Evolutionary conservation across 2,329 filamentous ascomycete genomes (phyloP), one percentile per base, ranked within the genome.

Genomic region (Lecanosticta acicola): DNA sequence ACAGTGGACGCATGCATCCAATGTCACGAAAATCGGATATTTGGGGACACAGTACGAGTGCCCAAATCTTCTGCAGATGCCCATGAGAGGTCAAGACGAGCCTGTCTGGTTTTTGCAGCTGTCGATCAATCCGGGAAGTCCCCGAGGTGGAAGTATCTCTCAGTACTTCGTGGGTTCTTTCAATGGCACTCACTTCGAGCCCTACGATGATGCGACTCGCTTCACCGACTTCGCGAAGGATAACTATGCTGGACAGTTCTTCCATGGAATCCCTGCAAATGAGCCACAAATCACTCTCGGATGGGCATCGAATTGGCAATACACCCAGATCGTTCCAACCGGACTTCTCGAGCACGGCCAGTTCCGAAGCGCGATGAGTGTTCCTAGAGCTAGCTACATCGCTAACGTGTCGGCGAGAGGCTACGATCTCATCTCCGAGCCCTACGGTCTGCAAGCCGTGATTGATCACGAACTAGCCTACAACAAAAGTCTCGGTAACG

Each of bases 231-330:
- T 62, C 24, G 57, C 46, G 20, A 64, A 64, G 58, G 75, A 78
- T 55, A 77, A 76, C 57, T 78, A 78, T 54, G 78, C 78, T 0
- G 74, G 69, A 0, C 77, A 80, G 55, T 80, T 73, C 62, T 81
- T 79, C 60, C 71, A 71, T 41, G 70, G 69, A 3, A 59, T 69
- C 35, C 59, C 71, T 0, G 65, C 66, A 2, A 66, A 57, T 4
- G 56, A 59, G 45, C 63, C 68, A 24, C 68, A 70, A 33, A 59
- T 80, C 42, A 73, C 67, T 32, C 70, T 81, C 3, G 73, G 71
- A 8, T 81, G 78, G 79, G 75, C 75, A 0, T 74, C 69, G 44
- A 81, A 81, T 51, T 81, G 78, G 73, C 71, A 81, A 58, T 82
- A 83, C 61, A 68, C 72, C 7, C 49, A 59, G 14, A 32, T 67